Conservation (phyloP, 2,329 filamentous ascomycete genomes). For the Alternaria angustiovoidea region DNA sequence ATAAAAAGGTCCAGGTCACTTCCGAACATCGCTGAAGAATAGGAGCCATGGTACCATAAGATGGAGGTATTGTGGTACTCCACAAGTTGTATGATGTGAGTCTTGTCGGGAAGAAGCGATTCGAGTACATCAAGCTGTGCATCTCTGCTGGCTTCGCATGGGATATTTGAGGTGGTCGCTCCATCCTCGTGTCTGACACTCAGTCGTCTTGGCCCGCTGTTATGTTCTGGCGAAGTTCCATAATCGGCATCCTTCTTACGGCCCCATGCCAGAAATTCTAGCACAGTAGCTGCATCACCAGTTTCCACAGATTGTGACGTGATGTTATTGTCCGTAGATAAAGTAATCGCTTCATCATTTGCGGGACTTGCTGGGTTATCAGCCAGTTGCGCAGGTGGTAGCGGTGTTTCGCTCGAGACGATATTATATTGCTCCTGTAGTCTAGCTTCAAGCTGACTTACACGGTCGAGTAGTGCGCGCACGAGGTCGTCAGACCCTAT, state of each 20-base stretch:
- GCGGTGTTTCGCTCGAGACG: not conserved
- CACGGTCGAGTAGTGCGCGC: conserved; percentile 32
- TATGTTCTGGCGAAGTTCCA: conserved; percentile 20
- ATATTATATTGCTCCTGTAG: conserved; percentile 13
- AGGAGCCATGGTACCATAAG: conserved; percentile 51
- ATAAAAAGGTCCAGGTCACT: conserved; percentile 8
- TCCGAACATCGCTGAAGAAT: conserved; percentile 33
- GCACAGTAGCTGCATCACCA: conserved; percentile 56
- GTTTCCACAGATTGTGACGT: not conserved
- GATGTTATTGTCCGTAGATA: not conserved
- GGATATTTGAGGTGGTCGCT: not conserved
- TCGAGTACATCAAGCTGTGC: conserved; percentile 41
- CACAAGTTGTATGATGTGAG: conserved; percentile 31
- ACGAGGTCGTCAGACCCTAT: conserved; percentile 13
- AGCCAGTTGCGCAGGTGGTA: not conserved
- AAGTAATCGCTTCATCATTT: conserved; percentile 16
- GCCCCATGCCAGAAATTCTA: conserved; percentile 60
- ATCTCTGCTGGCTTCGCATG: conserved; percentile 13
- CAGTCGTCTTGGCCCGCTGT: conserved; percentile 17
- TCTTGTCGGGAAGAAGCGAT: conserved; percentile 38
- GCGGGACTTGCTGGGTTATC: conserved; percentile 9
- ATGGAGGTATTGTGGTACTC: conserved; percentile 48
- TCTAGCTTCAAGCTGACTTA: conserved; percentile 37
- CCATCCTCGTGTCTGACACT: conserved; percentile 3
- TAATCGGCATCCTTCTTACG: conserved; percentile 52